Base-by-base conservation (phyloP, 1,284 basidiomycete genomes). In the Crucibulum cyathiforme region DNA sequence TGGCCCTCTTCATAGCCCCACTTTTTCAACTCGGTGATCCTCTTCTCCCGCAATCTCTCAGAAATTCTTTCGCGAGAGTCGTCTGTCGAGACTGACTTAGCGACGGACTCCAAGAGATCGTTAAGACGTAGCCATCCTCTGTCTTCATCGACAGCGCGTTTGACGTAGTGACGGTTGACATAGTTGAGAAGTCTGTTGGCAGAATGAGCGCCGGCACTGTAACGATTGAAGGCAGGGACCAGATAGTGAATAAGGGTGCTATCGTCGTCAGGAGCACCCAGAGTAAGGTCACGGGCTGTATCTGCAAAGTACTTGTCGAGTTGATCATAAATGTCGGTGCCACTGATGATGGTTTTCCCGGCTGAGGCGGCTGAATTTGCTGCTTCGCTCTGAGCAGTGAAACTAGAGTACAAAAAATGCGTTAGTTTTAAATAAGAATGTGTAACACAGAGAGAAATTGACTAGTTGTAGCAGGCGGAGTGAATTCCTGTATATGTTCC, bases 381-480 rank as follows among this genome's bases (percentile, higher is more conserved):
- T 55, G 75, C 73, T 67, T 88, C 85, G 62, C 81, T 83, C 72
- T 88, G 83, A 17, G 85, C 72, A 52, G 88, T 89, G 72, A 91
- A 90, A 67, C 81, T 83, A 62, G 15, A 56, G 56, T 17, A 54
- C 36, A 53, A 46, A 36, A 24, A n/a, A 15, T 47, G 24, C 31
- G 24, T 24, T 24, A 24, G 24, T 24, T 4, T 24, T 24, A 24
- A 24, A 24, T 24, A 15, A 10, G 43, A 36, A 2, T 8, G 54
- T 45, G 31, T 45, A 31, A 38, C 50, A 56, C 56, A 47, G 38
- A 50, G 54, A 39, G 41, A 58, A 65, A 65, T 72, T 76, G 71
- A 82, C 82, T 90, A 92, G 77, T 91, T 90, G 80, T 92, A 92
- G 57, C 86, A 87, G 34, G 89, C 88, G 24, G 90, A 90, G 74